phyloP scores from a whole-genome alignment of 179 eudicot species.

The Kewa caespitosa region DNA sequence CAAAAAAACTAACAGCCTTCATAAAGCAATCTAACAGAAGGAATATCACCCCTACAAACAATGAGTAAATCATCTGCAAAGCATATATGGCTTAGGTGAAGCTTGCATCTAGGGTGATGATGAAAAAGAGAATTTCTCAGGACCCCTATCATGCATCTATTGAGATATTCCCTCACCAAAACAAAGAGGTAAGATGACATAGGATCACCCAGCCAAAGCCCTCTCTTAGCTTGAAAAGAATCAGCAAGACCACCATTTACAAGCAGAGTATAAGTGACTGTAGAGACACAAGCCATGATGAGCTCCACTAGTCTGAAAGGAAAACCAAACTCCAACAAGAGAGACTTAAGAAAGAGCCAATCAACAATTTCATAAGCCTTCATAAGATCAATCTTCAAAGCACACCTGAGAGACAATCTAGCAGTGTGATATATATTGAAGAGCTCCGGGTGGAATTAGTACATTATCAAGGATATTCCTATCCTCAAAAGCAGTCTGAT shows the following conservation, averaged over 20 bases:
- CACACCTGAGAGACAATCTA: neutral
- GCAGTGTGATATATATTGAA: neutral
- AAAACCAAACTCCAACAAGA: neutral
- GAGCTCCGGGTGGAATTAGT: neutral
- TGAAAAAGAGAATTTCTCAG: neutral
- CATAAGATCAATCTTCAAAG: neutral
- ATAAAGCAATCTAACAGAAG: neutral
- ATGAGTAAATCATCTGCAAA: neutral
- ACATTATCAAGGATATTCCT: neutral
- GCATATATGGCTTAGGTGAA: neutral
- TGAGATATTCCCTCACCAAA: neutral
- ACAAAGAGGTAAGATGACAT: neutral
- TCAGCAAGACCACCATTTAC: neutral
- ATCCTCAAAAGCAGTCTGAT: neutral
- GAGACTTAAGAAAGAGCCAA: neutral
- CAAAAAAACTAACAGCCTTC: neutral
- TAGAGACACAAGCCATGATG: neutral
- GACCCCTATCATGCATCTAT: neutral
- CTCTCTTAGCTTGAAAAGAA: neutral
- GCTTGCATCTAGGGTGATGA: neutral
- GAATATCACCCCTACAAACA: neutral
- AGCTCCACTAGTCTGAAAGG: neutral
- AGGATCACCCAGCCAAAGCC: neutral
- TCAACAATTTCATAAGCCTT: neutral
- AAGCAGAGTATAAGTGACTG: too few species aligned